Evolutionary conservation across 345 rosid species (phyloP).

Genomic region (Dipteronia dyeriana): DNA sequence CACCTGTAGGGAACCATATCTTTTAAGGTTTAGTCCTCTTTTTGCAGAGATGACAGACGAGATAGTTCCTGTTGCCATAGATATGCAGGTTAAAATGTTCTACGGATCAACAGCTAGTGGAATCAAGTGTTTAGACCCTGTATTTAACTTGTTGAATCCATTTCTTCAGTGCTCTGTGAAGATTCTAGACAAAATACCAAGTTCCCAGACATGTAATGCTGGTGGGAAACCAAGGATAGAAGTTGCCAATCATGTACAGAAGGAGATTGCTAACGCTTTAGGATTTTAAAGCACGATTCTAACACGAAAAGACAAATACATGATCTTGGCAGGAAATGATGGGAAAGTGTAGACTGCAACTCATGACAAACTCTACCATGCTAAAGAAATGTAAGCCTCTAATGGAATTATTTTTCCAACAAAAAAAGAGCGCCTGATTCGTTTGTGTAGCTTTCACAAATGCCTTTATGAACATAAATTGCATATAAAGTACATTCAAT

Average conservation of each 20-base stretch:
- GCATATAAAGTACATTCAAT: neutral
- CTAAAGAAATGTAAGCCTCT: neutral
- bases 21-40: conserved; percentile 60
- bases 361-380: neutral
- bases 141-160: conserved; percentile 51
- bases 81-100: conserved; percentile 47
- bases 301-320: conserved; percentile 59
- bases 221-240: conserved; percentile 34
- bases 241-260: conserved; percentile 55
- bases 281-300: conserved; percentile 55
- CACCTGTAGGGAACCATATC: conserved; percentile 63
- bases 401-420: neutral
- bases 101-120: conserved; percentile 63
- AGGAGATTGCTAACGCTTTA: conserved; percentile 45
- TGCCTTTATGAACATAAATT: neutral
- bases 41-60: conserved; percentile 55
- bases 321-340: conserved; percentile 52
- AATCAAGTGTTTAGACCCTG: conserved; percentile 47
- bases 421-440: neutral
- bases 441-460: neutral
- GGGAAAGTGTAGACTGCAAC: conserved; percentile 27
- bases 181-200: conserved; percentile 41
- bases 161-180: conserved; percentile 26
- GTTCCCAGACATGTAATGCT: conserved; percentile 23
- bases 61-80: conserved; percentile 53